A percentile compares a stretch with the other conserved stretches of the same genome.
These are phyloP conservation scores for Quercus suber DNA, from an alignment of 306 rosid genomes.

Conservation along the genomic window DNA sequence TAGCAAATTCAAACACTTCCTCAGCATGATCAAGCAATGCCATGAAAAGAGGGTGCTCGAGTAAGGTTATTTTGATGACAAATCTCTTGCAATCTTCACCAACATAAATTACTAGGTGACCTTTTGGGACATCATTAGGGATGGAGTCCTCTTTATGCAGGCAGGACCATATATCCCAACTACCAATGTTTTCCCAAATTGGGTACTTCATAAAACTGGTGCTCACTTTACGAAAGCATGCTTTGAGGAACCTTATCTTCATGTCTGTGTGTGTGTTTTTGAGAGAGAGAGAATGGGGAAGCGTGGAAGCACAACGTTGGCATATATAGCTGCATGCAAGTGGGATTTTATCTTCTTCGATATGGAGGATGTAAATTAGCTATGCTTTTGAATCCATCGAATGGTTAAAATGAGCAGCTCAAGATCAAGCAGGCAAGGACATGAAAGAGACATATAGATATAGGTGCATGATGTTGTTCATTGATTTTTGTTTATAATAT, in stretches of 20 bases:
- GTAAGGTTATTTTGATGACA: slow-evolving; percentile 44
- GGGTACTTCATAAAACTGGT: slow-evolving; percentile 12
- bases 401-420: too few species aligned
- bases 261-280: neutral
- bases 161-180: slow-evolving; percentile 13
- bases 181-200: slow-evolving; percentile 10
- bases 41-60: slow-evolving; percentile 55
- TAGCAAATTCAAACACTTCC: slow-evolving; percentile 52
- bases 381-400: too few species aligned
- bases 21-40: slow-evolving; percentile 59
- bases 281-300: neutral
- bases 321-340: slow-evolving; percentile 13
- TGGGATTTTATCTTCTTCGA: too few species aligned
- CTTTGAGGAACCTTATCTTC: slow-evolving; percentile 23
- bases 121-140: slow-evolving; percentile 71
- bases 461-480: neutral
- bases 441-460: too few species aligned
- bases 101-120: slow-evolving; percentile 65
- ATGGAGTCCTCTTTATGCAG: slow-evolving; percentile 6
- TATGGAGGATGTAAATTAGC: too few species aligned
- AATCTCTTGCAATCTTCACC: slow-evolving; percentile 66
- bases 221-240: slow-evolving; percentile 21
- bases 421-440: too few species aligned
- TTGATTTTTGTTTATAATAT: neutral
- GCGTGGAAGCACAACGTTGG: slow-evolving; percentile 1